Conservation (phyloP, 306 rosid genomes). For the Malus domestica region DNA sequence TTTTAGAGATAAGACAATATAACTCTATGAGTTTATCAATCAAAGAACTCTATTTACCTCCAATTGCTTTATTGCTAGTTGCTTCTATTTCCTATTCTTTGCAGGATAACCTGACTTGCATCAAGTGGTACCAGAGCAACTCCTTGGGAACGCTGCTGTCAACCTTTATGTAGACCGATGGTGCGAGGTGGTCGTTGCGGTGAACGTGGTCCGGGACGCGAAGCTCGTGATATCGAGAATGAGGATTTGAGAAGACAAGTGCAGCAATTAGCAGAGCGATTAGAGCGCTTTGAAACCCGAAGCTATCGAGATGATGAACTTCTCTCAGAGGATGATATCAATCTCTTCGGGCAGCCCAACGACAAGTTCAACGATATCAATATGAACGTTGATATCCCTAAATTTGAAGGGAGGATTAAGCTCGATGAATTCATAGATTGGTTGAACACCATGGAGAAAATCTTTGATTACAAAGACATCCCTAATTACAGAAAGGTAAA, state of each 20-base stretch:
- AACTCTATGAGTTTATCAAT: too few species aligned
- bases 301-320: too few species aligned
- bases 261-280: too few species aligned
- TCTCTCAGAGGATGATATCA: background rate
- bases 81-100: too few species aligned
- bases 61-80: too few species aligned
- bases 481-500: background rate
- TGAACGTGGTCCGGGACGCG: too few species aligned
- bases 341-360: background rate
- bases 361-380: background rate
- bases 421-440: background rate
- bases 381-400: background rate
- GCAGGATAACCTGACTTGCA: too few species aligned
- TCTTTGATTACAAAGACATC: background rate
- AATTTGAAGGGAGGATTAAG: background rate
- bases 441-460: background rate
- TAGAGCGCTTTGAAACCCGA: too few species aligned
- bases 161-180: background rate
- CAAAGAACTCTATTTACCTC: too few species aligned
- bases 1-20: too few species aligned
- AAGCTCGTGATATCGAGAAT: too few species aligned
- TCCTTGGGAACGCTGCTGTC: background rate
- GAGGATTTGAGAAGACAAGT: too few species aligned
- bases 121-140: background rate
- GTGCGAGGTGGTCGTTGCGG: background rate